Evolutionary conservation across 768 basidiomycete species (phyloP), one percentile per base, ranked within the genome.

Genomic region (Phlegmacium glaucopus): DNA sequence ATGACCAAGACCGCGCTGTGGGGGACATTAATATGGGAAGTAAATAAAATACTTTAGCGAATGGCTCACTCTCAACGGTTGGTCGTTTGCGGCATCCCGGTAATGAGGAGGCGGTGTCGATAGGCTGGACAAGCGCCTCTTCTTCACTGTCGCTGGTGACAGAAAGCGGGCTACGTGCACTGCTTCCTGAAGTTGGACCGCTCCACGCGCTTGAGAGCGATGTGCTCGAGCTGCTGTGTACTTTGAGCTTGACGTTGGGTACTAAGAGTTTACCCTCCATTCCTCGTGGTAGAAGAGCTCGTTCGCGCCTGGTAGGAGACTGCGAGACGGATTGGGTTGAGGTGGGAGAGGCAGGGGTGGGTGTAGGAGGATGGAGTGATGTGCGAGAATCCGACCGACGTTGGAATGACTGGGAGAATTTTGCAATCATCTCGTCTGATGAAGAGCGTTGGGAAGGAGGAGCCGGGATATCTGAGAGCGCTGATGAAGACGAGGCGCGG

Each of bases 1-100:
- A 88, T 2, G 85, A 87, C 85, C 84, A 87, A 2, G 87, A 81
- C 25, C 83, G 83, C 10, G 69, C 85, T 87, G 48, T 40, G n/a
- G 35, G 11, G 35, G n/a, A 37, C 2, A 37, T 37, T n/a, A 37
- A 37, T 37, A 37, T 37, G 6, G 35, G 22, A 12, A 53, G 53
- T 16, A 35, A 13, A 61, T 28, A 52, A 60, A 25, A 46, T 9
- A 32, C 18, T 16, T 57, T 50, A 28, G 39, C 22, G 30, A 34
- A 37, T 16, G 6, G 57, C 82, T 60, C 57, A 84, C 83, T 77
- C 67, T 83, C 81, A 34, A 74, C 69, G 13, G 61, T 58, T 18
- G 79, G 76, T 39, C 80, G 56, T 49, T 18, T 61, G 47, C 22
- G 58, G 51, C 2, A 49, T 34, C 32, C 32, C 10, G 32, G 32